Evolutionary conservation across 23 red algal genomes (phyloP), one percentile per base, ranked within the genome.

Genomic region (Cyanidium caldarium): DNA sequence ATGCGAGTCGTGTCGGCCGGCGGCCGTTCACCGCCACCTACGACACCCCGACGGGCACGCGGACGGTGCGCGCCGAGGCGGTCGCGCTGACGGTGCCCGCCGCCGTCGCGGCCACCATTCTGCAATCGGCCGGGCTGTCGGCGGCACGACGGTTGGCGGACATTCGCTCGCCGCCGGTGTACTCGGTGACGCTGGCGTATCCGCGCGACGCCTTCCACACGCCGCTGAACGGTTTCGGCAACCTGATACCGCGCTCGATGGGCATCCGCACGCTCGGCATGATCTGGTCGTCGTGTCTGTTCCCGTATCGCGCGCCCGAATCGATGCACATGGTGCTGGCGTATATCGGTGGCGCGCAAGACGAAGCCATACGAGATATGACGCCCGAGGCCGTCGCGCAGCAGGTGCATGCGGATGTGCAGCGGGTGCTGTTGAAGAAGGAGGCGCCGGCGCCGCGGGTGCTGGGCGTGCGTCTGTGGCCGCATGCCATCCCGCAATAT

Each of bases 261-360:
- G 79, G 79, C 28, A 82, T 94, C 57, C 58, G 82, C 37, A 94
- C 89, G 21, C 72, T 94, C 39, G 89, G 89, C 37, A 94, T 82
- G n/a, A 86, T 94, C 66, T 94, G 89, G 89, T 87, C 82, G 21
- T 84, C 78, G 39, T 76, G 76, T 28, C 41, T 94, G 20, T 94
- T 94, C 68, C 89, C 89, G 3, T 77, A 77, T n/a, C 71, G 89
- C 45, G 82, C 80, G 20, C 89, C 89, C 1, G 57, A 81, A 15
- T 82, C 70, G 5, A 78, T 77, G 82, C 45, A 86, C 35, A 66
- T 94, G 45, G 51, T 94, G 29, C 72, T 86, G 13, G 87, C 89
- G 35, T 94, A 94, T 61, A 94, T 94, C 70, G 89, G 89, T 7
- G 89, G 89, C 40, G 82, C 82, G 33, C 89, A 77, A 1, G 83